Conservation (phyloP, 805 yeast species). For the Candida railenensis region DNA sequence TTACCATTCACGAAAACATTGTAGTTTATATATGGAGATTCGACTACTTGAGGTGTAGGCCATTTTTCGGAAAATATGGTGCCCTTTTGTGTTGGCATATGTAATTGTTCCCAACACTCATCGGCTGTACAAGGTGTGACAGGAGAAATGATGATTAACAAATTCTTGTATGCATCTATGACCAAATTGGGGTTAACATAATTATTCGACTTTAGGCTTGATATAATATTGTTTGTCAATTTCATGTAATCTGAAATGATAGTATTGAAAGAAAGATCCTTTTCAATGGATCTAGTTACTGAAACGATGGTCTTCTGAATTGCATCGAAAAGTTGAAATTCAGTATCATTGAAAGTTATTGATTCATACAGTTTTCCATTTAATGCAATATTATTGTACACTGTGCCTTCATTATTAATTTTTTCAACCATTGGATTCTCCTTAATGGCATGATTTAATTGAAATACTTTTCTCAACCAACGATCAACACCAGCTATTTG, state of each 20-base stretch:
- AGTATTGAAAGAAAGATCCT: conserved; percentile 70
- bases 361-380: conserved; percentile 16
- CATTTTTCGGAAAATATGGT: conserved; percentile 55
- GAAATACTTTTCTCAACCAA: conserved; percentile 69
- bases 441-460: conserved; percentile 21
- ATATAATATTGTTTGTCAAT: conserved; percentile 52
- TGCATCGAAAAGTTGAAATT: conserved; percentile 57
- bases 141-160: conserved; percentile 70
- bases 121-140: conserved; percentile 81
- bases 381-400: conserved; percentile 15
- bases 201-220: conserved; percentile 33
- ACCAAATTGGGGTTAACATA: conserved; percentile 40
- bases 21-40: conserved; percentile 40
- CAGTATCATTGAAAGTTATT: conserved; percentile 39
- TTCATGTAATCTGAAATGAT: conserved; percentile 90
- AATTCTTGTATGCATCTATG: conserved; percentile 47
- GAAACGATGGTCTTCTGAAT: conserved; percentile 46
- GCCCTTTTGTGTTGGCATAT: conserved; percentile 9
- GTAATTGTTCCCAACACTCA: conserved; percentile 68
- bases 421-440: background rate
- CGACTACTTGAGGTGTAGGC: conserved; percentile 55
- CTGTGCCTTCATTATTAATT: background rate
- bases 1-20: conserved; percentile 76
- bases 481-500: conserved; percentile 86
- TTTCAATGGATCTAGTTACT: conserved; percentile 60